These are phyloP conservation scores for Sarocladium brachiariae DNA, from an alignment of 2,329 filamentous ascomycete genomes.

Conservation along the genomic window DNA sequence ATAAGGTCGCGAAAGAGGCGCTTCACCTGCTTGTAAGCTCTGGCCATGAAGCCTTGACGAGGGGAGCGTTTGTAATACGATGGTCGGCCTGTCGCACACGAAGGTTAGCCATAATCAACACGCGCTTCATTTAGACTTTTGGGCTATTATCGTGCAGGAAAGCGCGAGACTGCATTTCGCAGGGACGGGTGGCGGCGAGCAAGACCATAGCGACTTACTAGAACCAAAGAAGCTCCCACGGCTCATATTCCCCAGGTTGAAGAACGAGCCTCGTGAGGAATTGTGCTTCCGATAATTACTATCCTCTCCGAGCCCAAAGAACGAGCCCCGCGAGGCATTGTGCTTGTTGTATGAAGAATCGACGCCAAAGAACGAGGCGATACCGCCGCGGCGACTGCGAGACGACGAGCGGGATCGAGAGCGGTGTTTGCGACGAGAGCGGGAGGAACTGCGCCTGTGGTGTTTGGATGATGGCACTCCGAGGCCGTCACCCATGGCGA, in stretches of 20 bases:
- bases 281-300: conserved; percentile 30
- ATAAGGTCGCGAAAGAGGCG: conserved; percentile 74
- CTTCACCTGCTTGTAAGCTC: conserved; percentile 67
- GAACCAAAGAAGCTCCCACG: conserved; percentile 38
- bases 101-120: no score
- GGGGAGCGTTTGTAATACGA: conserved; percentile 77
- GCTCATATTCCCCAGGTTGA: conserved; percentile 7
- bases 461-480: conserved; percentile 25
- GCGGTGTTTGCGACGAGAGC: conserved; percentile 24
- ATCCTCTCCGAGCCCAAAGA: conserved; percentile 38
- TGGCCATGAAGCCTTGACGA: conserved; percentile 68
- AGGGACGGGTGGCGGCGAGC: no score
- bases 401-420: conserved; percentile 34
- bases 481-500: conserved; percentile 25
- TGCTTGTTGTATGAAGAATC: conserved; percentile 30
- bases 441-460: conserved; percentile 19
- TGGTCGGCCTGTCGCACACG: conserved; percentile 35
- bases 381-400: conserved; percentile 24
- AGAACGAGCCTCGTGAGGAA: conserved; percentile 3
- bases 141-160: no score
- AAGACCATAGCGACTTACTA: conserved; percentile 26
- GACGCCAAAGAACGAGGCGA: conserved; percentile 26
- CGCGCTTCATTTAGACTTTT: no score
- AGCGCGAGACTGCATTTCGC: no score
- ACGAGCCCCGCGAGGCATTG: conserved; percentile 36